Conservation (phyloP, 2,329 filamentous ascomycete genomes). For the Alternaria atra region DNA sequence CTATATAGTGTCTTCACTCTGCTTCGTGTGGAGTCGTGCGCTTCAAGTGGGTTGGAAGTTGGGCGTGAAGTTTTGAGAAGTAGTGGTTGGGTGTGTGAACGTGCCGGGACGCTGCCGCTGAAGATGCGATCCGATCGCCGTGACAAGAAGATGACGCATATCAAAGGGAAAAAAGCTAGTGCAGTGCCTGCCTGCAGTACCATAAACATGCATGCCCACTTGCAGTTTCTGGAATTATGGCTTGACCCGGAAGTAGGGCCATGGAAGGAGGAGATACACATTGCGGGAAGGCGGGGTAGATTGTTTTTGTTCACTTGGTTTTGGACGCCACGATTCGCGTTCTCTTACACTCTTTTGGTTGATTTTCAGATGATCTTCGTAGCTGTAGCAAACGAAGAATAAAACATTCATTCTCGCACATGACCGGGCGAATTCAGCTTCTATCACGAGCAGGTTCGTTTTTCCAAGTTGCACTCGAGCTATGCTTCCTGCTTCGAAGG, state of each 20-base stretch:
- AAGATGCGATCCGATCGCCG: neutral
- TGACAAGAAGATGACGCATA: neutral
- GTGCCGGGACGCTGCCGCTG: neutral
- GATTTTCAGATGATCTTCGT: slow-evolving; percentile 1
- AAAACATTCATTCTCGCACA: neutral
- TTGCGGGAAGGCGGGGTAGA: neutral
- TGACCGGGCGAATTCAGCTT: neutral
- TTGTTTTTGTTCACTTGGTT: neutral
- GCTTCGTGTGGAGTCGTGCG: slow-evolving; percentile 53
- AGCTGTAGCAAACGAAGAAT: neutral
- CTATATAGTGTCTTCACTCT: slow-evolving; percentile 53
- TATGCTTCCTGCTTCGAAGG: neutral
- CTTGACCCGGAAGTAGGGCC: no score
- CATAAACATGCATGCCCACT: no score
- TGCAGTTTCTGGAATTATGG: no score
- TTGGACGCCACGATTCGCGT: neutral
- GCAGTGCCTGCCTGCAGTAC: no score
- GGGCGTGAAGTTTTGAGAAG: slow-evolving; percentile 41
- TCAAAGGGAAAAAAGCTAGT: neutral
- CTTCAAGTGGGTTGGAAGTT: slow-evolving; percentile 56
- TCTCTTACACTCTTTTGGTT: slow-evolving; percentile 4
- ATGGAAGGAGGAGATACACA: neutral
- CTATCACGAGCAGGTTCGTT: neutral
- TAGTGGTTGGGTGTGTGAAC: neutral
- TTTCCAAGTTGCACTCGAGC: neutral